phyloP scores from a whole-genome alignment of 108 stramenopile genomes.

The Bacterosira constricta region DNA sequence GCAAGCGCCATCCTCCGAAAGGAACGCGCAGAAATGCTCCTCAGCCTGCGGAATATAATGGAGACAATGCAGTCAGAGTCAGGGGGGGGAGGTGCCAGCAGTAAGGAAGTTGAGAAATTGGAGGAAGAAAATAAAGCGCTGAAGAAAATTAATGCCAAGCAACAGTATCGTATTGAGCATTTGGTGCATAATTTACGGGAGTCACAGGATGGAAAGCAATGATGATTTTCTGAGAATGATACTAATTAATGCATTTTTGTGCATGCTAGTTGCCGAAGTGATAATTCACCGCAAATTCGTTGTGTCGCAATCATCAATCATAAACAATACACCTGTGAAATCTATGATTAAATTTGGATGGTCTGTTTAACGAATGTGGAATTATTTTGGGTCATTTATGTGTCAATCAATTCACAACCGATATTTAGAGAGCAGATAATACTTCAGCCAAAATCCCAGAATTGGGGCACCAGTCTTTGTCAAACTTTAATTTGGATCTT shows the following conservation, averaged over 20 bases:
- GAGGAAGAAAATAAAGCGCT: constrained; percentile 44
- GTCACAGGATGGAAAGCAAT: constrained; percentile 4
- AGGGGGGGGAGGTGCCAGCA: constrained; percentile 25
- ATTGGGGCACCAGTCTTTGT: constrained; percentile 51
- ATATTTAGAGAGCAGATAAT: constrained; percentile 6
- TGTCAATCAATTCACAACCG: no score
- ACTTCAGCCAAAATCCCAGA: constrained; percentile 28
- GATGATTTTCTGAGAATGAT: constrained; percentile 1
- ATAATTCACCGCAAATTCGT: background rate
- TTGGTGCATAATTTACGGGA: constrained; percentile 46
- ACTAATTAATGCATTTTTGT: background rate
- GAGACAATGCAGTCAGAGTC: constrained; percentile 40
- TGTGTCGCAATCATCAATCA: background rate
- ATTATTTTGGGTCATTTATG: background rate
- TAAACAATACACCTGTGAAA: background rate
- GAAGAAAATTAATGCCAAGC: constrained; percentile 52
- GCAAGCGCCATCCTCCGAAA: constrained; percentile 24
- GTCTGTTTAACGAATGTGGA: no score
- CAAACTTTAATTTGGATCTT: constrained; percentile 21
- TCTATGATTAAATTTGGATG: no score
- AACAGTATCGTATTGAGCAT: constrained; percentile 47
- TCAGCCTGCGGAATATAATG: constrained; percentile 37
- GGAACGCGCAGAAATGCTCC: constrained; percentile 48
- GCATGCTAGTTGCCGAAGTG: background rate
- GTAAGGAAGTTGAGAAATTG: constrained; percentile 40